Base-by-base conservation (phyloP, 257 asterid species). In the Forsythia viridissima region DNA sequence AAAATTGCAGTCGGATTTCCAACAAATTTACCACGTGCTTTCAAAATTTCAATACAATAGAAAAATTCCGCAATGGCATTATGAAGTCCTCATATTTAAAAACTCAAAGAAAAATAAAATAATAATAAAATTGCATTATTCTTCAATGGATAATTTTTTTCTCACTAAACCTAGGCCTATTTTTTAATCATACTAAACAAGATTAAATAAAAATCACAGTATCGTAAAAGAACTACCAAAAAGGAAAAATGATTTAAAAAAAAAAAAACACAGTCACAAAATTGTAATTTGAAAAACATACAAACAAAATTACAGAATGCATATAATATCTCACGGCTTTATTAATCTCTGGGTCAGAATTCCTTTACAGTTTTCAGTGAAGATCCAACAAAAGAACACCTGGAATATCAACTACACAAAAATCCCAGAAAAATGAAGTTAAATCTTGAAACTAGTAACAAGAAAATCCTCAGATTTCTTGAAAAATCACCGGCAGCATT, bases 401-500 rank as follows among this genome's bases (percentile, higher is more conserved):
- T 77, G 72, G 78, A 75, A 66, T 36, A 12, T 42, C 57, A 68
- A 78, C 42, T 39, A 40, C 20, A 40, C 12, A 16, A 51, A 52
- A 36, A 24, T 20, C 21, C 57, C 10, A 68, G 36, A 79, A 30
- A 24, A 63, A 21, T 8, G 70, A 30, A 63, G 70, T 30, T 8
- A 63, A 3, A 63, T 4, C 70, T 63, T 24, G 70, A 63, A 63
- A 63, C 37, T 21, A 21, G 0, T 21, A 63, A 63, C 68, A 21
- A 63, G 70, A 63, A 63, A 67, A 71, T 44, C 75, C 77, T 37
- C 81, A 69, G 70, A 57, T 70, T 65, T 86, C 73, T 66, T 42
- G 73, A 75, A 65, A 21, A 67, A 67, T 82, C 79, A 73, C 75
- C 65, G 73, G 73, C 80, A 76, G 48, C 81, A 83, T 77, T 44